A percentile compares a stretch with the other conserved stretches of the same genome.
These are phyloP conservation scores for Tricholoma matsutake DNA, from an alignment of 768 basidiomycete genomes.

Conservation along the genomic window DNA sequence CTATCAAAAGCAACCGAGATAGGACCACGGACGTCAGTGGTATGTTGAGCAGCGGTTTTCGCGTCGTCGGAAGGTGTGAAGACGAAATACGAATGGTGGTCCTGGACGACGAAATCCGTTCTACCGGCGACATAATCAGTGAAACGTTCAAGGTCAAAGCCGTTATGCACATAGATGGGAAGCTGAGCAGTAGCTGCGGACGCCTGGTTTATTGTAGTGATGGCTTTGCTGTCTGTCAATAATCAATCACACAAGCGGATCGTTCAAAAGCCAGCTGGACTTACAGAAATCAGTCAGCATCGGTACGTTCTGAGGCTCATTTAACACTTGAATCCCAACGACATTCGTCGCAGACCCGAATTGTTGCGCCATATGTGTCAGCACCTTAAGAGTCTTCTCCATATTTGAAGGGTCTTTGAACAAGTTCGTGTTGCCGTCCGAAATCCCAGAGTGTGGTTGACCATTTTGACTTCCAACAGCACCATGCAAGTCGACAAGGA, in stretches of 20 bases:
- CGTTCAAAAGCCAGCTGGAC: slow-evolving; percentile 20
- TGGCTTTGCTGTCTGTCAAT: slow-evolving; percentile 47
- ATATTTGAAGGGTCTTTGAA: slow-evolving; percentile 45
- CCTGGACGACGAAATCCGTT: slow-evolving; percentile 63
- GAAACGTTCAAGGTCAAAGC: slow-evolving; percentile 55
- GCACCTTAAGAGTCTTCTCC: slow-evolving; percentile 48
- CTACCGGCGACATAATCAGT: slow-evolving; percentile 45
- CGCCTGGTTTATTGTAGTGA: slow-evolving; percentile 42
- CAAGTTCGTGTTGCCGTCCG: slow-evolving; percentile 46
- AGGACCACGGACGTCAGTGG: slow-evolving; percentile 39
- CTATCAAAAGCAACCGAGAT: slow-evolving; percentile 33
- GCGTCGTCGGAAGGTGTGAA: slow-evolving; percentile 52
- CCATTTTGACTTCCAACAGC: slow-evolving; percentile 77
- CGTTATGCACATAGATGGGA: slow-evolving; percentile 69
- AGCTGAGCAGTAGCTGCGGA: slow-evolving; percentile 37
- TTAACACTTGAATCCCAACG: slow-evolving; percentile 60
- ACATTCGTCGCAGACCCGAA: slow-evolving; percentile 47
- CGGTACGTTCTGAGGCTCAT: slow-evolving; percentile 52
- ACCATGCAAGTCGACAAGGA: slow-evolving; percentile 67
- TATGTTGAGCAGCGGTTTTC: slow-evolving; percentile 55
- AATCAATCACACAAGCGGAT: slow-evolving; percentile 7
- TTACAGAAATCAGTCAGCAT: slow-evolving; percentile 45
- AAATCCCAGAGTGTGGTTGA: slow-evolving; percentile 67
- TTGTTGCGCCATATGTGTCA: slow-evolving; percentile 41
- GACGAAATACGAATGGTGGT: slow-evolving; percentile 74